phyloP scores from a whole-genome alignment of 148 eudicot species.

The Nepenthes gracilis region DNA sequence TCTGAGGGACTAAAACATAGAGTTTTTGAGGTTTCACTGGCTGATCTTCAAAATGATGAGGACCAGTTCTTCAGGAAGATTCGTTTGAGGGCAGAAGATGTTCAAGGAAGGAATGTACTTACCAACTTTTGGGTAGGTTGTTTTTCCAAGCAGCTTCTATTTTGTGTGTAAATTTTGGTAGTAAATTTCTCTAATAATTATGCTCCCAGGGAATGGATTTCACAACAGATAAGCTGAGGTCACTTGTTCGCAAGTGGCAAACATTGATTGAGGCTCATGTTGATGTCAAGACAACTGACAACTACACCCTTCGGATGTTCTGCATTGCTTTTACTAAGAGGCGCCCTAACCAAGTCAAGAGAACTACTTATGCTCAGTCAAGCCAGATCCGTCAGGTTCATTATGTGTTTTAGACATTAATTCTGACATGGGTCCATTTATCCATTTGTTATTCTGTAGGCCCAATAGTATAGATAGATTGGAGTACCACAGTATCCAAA shows the following conservation, averaged over 20 bases:
- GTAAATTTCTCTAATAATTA: not conserved
- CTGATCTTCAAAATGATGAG: slow-evolving; percentile 45
- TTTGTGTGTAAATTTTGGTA: too few species aligned
- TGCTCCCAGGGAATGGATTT: slow-evolving; percentile 55
- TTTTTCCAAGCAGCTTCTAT: not conserved
- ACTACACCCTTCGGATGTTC: slow-evolving; percentile 58
- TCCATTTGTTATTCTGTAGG: not conserved
- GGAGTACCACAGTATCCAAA: too few species aligned
- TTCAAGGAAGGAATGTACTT: slow-evolving; percentile 67
- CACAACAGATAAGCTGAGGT: slow-evolving; percentile 64
- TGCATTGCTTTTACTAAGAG: slow-evolving; percentile 80
- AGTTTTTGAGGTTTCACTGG: slow-evolving; percentile 27
- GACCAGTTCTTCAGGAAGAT: slow-evolving; percentile 71
- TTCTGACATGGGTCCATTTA: not conserved
- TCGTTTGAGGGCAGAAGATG: slow-evolving; percentile 72
- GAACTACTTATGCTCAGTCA: slow-evolving; percentile 66
- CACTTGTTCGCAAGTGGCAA: slow-evolving; percentile 74
- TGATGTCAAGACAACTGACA: slow-evolving; percentile 77
- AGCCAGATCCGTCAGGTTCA: slow-evolving; percentile 63
- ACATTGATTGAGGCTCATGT: slow-evolving; percentile 77
- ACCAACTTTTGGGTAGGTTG: slow-evolving; percentile 63
- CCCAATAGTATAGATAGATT: too few species aligned
- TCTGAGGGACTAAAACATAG: slow-evolving; percentile 40
- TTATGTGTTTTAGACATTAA: not conserved
- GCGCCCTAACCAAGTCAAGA: slow-evolving; percentile 67